These are phyloP conservation scores for Penicillium sp. DNA, from an alignment of 2,329 filamentous ascomycete species.

Conservation along the genomic window DNA sequence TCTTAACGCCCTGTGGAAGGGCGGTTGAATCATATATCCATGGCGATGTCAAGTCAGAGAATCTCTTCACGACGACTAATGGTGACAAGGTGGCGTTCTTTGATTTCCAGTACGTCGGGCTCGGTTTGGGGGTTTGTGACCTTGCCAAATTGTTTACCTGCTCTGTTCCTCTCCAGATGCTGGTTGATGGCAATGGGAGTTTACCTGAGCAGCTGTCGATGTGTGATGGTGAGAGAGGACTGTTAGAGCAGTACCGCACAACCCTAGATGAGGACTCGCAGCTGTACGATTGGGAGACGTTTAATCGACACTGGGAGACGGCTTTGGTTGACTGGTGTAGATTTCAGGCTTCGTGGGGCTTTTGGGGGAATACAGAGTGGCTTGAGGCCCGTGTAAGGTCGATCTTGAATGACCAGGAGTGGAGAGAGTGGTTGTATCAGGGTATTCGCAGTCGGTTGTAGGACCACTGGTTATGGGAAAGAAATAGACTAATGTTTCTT, in stretches of 20 bases:
- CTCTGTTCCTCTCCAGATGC: constrained; percentile 57
- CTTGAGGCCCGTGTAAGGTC: constrained; percentile 54
- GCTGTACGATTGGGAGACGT: constrained; percentile 55
- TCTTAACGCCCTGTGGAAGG: constrained; percentile 49
- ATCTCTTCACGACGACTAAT: constrained; percentile 56
- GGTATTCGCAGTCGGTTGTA: constrained; percentile 13
- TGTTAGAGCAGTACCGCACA: constrained; percentile 53
- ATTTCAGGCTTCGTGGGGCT: constrained; percentile 61
- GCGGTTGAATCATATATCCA: constrained; percentile 60
- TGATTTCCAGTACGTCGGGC: constrained; percentile 67
- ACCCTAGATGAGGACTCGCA: constrained; percentile 11
- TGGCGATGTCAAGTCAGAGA: constrained; percentile 69
- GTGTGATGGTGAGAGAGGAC: constrained; percentile 48
- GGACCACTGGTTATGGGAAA: background rate
- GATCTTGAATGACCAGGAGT: constrained; percentile 48
- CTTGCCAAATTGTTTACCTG: constrained; percentile 67
- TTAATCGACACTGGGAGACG: constrained; percentile 63
- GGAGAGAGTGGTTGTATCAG: constrained; percentile 47
- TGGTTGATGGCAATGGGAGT: constrained; percentile 36
- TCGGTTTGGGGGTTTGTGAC: constrained; percentile 64
- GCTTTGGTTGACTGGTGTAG: constrained; percentile 67
- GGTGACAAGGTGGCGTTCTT: constrained; percentile 61
- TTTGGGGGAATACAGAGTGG: constrained; percentile 61
- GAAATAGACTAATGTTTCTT: background rate
- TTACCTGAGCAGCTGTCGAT: constrained; percentile 48